A percentile compares a stretch with the other conserved stretches of the same genome.
Conservation (phyloP, 1,139 yeast genomes). For the Entelexis paramagnoliae region DNA sequence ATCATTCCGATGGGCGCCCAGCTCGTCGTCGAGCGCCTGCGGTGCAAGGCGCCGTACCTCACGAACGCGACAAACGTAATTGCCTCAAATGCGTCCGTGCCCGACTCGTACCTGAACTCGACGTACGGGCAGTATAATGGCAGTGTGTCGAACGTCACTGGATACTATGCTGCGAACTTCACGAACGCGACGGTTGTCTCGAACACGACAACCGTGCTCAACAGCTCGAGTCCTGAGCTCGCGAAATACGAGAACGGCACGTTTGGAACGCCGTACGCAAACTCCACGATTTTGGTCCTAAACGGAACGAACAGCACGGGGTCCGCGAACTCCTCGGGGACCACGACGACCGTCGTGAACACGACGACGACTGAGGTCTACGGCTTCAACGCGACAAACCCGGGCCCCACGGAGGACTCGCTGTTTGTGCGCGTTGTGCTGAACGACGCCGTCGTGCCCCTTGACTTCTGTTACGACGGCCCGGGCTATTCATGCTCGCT, state of each 20-base stretch:
- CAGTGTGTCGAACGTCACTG: background rate
- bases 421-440: conserved; percentile 44
- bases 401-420: conserved; percentile 20
- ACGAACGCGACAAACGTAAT: conserved; percentile 8
- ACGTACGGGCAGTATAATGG: background rate
- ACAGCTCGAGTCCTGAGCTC: background rate
- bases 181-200: background rate
- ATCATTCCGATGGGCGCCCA: conserved; percentile 52
- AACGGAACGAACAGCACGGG: background rate
- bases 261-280: background rate
- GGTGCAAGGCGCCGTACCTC: conserved; percentile 14
- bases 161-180: background rate
- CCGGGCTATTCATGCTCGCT: conserved; percentile 54
- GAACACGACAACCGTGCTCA: background rate
- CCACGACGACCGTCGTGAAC: background rate
- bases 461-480: conserved; percentile 43
- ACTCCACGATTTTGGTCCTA: background rate
- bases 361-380: background rate
- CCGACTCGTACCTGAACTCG: conserved; percentile 1
- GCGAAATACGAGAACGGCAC: background rate
- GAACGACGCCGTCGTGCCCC: conserved; percentile 53
- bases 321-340: background rate
- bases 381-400: background rate
- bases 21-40: conserved; percentile 42
- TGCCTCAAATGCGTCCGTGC: background rate